Evolutionary conservation across 2,329 filamentous ascomycete species (phyloP), one percentile per base, ranked within the genome.

Genomic region (Talaromyces sp.): DNA sequence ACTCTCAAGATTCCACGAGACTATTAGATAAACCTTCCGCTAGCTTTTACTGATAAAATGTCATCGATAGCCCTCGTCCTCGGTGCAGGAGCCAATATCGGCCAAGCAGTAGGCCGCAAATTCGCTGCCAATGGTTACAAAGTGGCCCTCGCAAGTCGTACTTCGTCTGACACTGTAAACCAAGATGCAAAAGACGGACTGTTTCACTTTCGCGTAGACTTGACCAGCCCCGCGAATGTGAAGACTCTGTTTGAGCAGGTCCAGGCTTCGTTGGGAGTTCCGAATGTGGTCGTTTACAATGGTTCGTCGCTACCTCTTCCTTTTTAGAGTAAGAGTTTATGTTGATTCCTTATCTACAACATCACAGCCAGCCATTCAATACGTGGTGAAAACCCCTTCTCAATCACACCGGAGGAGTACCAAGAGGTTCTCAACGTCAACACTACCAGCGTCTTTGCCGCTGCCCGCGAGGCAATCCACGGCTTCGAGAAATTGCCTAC

Each of bases 41-140:
- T 31, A 31, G 27, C 27, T 31, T 8, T 31, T 31, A 31, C 4
- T 6, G 4, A 47, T 47, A 47, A 47, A 27, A 56, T 56, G 50
- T 37, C 48, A 14, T 61, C 62, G 43, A 19, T 64, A 14, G 57
- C 64, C 9, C 56, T 82, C 63, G 79, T 83, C 67, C 75, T 82
- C 50, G 81, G 81, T 41, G 73, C 78, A 9, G 81, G 81, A 2
- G 65, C 79, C 57, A 81, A 79, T 62, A 70, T 81, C 31, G 81
- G 79, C 11, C 67, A 73, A 2, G 63, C 71, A 22, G 75, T 79
- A 3, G 76, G 76, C n/a, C 68, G 70, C 14, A 71, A 74, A 9
- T 81, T 82, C 67, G 72, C 76, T 10, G 65, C 71, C 1, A 76
- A 78, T 56, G 80, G 81, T 63, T 82, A 82, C 72, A 76, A 75